phyloP scores from a whole-genome alignment of 305 asterid species.

The Monarda citriodora region DNA sequence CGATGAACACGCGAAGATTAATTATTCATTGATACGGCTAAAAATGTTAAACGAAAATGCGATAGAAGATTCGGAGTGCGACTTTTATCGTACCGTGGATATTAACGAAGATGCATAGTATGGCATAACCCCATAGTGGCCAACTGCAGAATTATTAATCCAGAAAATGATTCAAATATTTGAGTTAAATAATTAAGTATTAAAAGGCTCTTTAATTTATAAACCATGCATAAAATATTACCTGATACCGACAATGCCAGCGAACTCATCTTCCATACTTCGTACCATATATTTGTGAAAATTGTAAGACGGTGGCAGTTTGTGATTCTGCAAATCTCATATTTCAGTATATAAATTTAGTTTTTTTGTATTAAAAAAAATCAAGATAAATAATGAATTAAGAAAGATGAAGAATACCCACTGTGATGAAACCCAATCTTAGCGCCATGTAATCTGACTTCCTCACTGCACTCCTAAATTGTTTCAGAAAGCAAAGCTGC shows the following conservation, averaged over 20 bases:
- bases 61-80: too few relatives aligned
- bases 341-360: too few relatives aligned
- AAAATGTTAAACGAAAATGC: too few relatives aligned
- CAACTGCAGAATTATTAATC: conserved; percentile 49
- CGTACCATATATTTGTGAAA: conserved; percentile 94
- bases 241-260: conserved; percentile 89
- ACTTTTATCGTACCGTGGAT: conserved; percentile 58
- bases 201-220: too few relatives aligned
- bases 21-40: too few relatives aligned
- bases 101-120: conserved; percentile 87
- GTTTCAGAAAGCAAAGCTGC: conserved; percentile 92
- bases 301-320: conserved; percentile 67
- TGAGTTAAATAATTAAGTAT: too few relatives aligned
- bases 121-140: conserved; percentile 96
- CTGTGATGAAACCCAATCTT: conserved; percentile 92
- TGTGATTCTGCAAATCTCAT: conserved; percentile 65
- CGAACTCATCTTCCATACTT: conserved; percentile 98
- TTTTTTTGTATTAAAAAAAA: too few relatives aligned
- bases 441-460: conserved; percentile 86
- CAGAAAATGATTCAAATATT: too few relatives aligned
- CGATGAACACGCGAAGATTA: too few relatives aligned
- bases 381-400: too few relatives aligned
- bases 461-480: conserved; percentile 70
- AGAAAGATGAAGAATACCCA: conserved; percentile 45
- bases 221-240: background rate